Conservation (phyloP, 2,329 filamentous ascomycete species). For the Shiraia sp. region DNA sequence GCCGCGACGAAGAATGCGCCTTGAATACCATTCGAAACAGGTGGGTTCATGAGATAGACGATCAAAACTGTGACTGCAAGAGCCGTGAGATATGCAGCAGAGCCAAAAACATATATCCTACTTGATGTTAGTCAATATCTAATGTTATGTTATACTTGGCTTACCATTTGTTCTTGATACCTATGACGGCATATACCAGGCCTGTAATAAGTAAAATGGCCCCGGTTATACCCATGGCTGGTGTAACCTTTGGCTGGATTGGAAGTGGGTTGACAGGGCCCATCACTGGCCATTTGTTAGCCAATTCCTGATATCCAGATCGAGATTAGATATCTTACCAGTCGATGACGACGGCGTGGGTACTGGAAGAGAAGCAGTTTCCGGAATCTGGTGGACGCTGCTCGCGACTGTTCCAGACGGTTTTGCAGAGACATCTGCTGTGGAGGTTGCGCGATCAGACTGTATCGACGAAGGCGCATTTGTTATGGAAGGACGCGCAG, state of each 20-base stretch:
- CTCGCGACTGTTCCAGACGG: constrained; percentile 16
- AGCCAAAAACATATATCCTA: constrained; percentile 65
- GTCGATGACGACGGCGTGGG: constrained; percentile 22
- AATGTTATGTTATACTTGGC: neutral
- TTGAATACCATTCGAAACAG: constrained; percentile 74
- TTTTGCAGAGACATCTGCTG: constrained; percentile 12
- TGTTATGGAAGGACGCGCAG: constrained; percentile 22
- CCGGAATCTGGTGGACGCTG: constrained; percentile 17
- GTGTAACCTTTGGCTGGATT: constrained; percentile 73
- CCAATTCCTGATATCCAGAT: neutral
- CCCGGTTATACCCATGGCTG: constrained; percentile 78
- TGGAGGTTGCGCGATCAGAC: constrained; percentile 16
- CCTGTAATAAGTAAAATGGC: constrained; percentile 75
- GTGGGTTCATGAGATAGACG: constrained; percentile 83
- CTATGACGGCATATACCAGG: constrained; percentile 71
- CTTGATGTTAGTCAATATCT: constrained; percentile 15
- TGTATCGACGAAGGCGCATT: constrained; percentile 14
- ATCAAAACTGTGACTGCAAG: constrained; percentile 81
- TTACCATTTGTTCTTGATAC: constrained; percentile 76
- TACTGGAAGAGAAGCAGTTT: constrained; percentile 16
- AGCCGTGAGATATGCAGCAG: constrained; percentile 71
- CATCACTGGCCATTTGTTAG: constrained; percentile 10
- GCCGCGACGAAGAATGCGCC: constrained; percentile 84
- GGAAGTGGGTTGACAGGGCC: constrained; percentile 58
- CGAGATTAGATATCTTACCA: constrained; percentile 13